Percentiles rank a stretch among this genome's conserved stretches.
phyloP scores from a whole-genome alignment of 1,284 basidiomycete species.

The Stygiomarasmius scandens region DNA sequence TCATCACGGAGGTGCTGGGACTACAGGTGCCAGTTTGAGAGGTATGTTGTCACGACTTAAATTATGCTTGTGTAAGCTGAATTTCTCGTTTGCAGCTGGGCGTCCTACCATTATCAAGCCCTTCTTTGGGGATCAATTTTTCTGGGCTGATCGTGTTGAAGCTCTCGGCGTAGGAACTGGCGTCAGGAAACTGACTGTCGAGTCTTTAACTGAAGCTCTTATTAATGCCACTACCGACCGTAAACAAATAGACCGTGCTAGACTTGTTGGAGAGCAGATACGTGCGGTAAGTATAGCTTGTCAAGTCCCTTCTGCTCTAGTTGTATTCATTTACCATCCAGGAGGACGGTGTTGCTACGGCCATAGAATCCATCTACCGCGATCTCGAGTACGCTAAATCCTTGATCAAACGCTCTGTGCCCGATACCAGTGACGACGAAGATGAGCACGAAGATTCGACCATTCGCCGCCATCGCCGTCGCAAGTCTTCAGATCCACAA shows the following conservation, averaged over 20 bases:
- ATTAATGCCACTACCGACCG: conserved; percentile 80
- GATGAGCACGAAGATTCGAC: conserved; percentile 48
- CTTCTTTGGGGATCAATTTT: conserved; percentile 97
- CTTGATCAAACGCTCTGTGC: conserved; percentile 63
- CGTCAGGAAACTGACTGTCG: conserved; percentile 84
- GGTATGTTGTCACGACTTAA: conserved; percentile 48
- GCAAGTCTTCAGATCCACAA: conserved; percentile 40
- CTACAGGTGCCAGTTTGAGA: conserved; percentile 90
- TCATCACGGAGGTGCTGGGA: conserved; percentile 97
- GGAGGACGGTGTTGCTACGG: conserved; percentile 89
- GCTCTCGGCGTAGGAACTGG: conserved; percentile 88
- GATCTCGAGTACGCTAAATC: conserved; percentile 89
- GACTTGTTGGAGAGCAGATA: conserved; percentile 81
- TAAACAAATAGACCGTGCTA: conserved; percentile 87
- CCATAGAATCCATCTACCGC: conserved; percentile 90
- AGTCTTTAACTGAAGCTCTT: conserved; percentile 79
- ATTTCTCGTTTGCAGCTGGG: conserved; percentile 59
- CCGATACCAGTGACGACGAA: conserved; percentile 33
- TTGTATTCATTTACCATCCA: conserved; percentile 33
- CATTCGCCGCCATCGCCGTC: conserved; percentile 35
- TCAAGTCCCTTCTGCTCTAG: background rate
- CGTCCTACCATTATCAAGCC: conserved; percentile 96
- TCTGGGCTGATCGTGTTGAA: conserved; percentile 95
- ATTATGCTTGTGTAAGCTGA: background rate
- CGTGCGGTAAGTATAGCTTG: conserved; percentile 56